Percentiles rank a stretch among this genome's conserved stretches.
Conservation (phyloP, 768 basidiomycete genomes). For the Filobasidium floriforme region DNA sequence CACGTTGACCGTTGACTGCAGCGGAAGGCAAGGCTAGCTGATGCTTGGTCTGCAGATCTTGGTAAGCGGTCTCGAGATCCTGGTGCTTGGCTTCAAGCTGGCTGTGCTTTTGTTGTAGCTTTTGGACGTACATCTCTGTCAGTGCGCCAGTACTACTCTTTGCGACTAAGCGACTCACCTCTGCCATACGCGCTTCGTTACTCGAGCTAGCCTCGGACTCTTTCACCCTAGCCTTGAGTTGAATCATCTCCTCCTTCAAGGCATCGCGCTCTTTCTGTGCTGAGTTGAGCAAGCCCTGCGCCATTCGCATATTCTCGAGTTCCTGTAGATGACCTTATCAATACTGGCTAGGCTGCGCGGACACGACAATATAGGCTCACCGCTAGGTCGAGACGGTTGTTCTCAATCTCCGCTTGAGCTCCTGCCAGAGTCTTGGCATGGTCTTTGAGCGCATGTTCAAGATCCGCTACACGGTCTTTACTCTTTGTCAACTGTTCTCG, state of each 20-base stretch:
- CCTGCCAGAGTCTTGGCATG: constrained; percentile 79
- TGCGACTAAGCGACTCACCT: constrained; percentile 15
- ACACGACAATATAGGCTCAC: constrained; percentile 50
- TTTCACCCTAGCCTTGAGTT: constrained; percentile 52
- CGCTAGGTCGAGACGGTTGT: constrained; percentile 61
- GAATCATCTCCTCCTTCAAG: constrained; percentile 54
- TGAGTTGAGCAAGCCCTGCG: constrained; percentile 50
- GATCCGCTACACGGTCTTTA: constrained; percentile 65
- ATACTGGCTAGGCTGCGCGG: neutral
- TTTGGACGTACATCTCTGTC: neutral
- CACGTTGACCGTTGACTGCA: neutral
- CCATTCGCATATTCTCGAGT: constrained; percentile 54
- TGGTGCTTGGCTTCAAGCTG: neutral
- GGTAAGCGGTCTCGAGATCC: constrained; percentile 4
- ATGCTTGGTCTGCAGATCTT: constrained; percentile 17
- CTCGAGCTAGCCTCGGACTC: constrained; percentile 34
- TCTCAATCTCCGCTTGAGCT: constrained; percentile 82
- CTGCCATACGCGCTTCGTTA: constrained; percentile 27
- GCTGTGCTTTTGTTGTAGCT: neutral
- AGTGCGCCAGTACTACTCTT: neutral
- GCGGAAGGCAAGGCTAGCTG: constrained; percentile 8
- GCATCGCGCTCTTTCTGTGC: constrained; percentile 53
- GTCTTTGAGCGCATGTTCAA: constrained; percentile 83
- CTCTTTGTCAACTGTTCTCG: constrained; percentile 47
- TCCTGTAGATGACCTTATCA: constrained; percentile 50